phyloP scores from a whole-genome alignment of 306 rosid genomes.

The Prunus persica region Prunus_persica_NCBIv2 NC_034015.1:10473001-10473500 shows the following conservation, averaged over 20 bases:
- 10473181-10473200: slow-evolving; percentile 7
- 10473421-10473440: slow-evolving; percentile 27
- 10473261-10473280: slow-evolving; percentile 15
- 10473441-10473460: slow-evolving; percentile 29
- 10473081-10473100: background rate
- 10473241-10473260: slow-evolving; percentile 18
- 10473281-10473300: slow-evolving; percentile 5
- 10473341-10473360: slow-evolving; percentile 28
- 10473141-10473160: slow-evolving; percentile 19
- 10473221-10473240: slow-evolving; percentile 27
- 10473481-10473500: slow-evolving; percentile 18
- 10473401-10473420: slow-evolving; percentile 28
- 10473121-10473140: slow-evolving; percentile 19
- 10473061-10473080: slow-evolving; percentile 14
- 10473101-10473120: slow-evolving; percentile 12
- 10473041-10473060: slow-evolving; percentile 13
- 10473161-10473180: slow-evolving; percentile 12
- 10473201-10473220: slow-evolving; percentile 18
- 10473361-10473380: slow-evolving; percentile 36
- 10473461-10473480: slow-evolving; percentile 12
- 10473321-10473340: background rate
- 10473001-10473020: slow-evolving; percentile 15
- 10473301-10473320: background rate
- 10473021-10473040: slow-evolving; percentile 22
- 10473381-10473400: slow-evolving; percentile 24